phyloP scores from a whole-genome alignment of 1,284 basidiomycete genomes.

The Tilletia setariae region DNA sequence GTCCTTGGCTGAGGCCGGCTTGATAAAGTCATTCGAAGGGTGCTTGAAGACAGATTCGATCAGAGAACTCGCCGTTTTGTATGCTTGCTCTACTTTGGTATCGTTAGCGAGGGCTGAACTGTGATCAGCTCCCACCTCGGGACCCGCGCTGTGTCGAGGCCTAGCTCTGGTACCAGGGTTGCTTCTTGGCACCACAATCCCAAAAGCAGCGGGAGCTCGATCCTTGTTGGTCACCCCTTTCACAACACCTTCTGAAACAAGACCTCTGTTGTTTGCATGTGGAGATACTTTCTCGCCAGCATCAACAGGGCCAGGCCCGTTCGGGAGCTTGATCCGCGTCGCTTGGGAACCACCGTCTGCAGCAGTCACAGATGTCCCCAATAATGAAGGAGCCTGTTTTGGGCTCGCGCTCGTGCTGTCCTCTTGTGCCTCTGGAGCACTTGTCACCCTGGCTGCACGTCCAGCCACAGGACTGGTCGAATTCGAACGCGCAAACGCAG shows the following conservation, averaged over 20 bases:
- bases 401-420: too few species aligned
- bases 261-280: too few species aligned
- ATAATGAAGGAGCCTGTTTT: too few species aligned
- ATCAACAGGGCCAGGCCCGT: too few species aligned
- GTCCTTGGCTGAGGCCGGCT: neutral
- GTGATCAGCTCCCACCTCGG: neutral
- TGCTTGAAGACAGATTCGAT: neutral
- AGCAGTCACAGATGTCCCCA: too few species aligned
- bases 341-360: too few species aligned
- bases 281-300: too few species aligned
- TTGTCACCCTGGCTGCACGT: neutral
- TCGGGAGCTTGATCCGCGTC: too few species aligned
- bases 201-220: neutral
- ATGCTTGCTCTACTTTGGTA: neutral
- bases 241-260: neutral
- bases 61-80: neutral
- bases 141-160: neutral
- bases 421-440: neutral
- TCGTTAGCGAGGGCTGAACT: neutral
- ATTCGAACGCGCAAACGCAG: neutral
- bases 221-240: neutral
- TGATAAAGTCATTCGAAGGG: neutral
- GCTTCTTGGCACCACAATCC: neutral
- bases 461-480: neutral
- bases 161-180: neutral